phyloP scores from a whole-genome alignment of 345 rosid genomes.

The Capsella bursapastoris region DNA sequence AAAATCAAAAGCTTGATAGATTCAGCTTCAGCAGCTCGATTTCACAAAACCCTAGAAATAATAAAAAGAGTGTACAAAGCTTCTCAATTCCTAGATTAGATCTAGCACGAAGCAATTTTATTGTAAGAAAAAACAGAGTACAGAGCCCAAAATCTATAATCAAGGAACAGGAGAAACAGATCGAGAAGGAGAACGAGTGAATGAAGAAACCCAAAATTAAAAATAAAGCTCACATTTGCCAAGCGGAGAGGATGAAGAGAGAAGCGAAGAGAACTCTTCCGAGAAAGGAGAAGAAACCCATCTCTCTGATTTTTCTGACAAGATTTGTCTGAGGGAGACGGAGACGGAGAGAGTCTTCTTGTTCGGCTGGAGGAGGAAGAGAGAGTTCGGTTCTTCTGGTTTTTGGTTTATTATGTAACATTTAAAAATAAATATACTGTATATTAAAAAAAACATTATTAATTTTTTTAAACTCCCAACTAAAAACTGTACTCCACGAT shows the following conservation, averaged over 20 bases:
- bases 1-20: neutral
- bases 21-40: neutral
- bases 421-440: too few relatives aligned
- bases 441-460: too few relatives aligned
- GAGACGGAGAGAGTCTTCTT: conserved; percentile 4
- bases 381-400: conserved; percentile 22
- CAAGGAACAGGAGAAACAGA: conserved; percentile 36
- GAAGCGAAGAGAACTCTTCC: conserved; percentile 94
- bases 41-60: conserved; percentile 22
- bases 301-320: conserved; percentile 34
- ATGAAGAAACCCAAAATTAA: neutral
- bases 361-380: neutral
- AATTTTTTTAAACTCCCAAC: too few relatives aligned
- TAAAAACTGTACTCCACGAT: too few relatives aligned
- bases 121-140: neutral
- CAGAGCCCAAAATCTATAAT: neutral
- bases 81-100: conserved; percentile 25
- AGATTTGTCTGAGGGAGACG: conserved; percentile 20
- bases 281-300: conserved; percentile 92
- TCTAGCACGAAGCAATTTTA: conserved; percentile 11
- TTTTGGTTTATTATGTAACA: conserved; percentile 1
- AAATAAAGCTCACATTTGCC: conserved; percentile 67
- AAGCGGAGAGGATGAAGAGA: conserved; percentile 86
- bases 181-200: neutral
- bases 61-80: neutral